Base-by-base conservation (phyloP, 2,329 filamentous ascomycete species). In the Nothopassalora personata region DNA sequence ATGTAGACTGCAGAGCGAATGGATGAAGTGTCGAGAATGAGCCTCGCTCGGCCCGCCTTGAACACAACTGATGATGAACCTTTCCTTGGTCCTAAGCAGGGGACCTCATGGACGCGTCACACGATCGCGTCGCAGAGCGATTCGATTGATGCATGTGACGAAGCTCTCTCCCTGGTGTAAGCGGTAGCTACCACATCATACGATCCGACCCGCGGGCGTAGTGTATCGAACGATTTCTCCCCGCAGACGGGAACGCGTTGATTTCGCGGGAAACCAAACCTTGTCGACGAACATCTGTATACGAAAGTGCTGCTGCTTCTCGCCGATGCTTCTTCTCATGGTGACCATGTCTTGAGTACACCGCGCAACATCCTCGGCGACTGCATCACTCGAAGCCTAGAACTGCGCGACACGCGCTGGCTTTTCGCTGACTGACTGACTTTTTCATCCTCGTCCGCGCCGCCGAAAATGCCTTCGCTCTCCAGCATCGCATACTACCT, bases 401-500 rank as follows among this genome's bases (percentile, higher is more conserved):
- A 3, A 15, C 28, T 30, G 18, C 31, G 45, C 51, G n/a, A 34
- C 51, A 4, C 23, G 19, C 13, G 51, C 43, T 47, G 47, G 50
- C 34, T 57, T 47, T 57, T 52, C 43, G n/a, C 49, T 31, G 39
- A 49, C 28, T 27, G 39, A 53, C 47, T 15, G 28, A 51, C 49
- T 49, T 46, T 53, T 43, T 18, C 46, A 49, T 28, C 36, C 30
- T 48, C 59, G 31, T 53, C 49, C 52, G 39, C 23, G 23, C 23
- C 23, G 23, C 49, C 60, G 8, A 68, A 60, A 54, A 73, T 73
- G 71, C 67, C 69, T 57, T 72, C 70, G n/a, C 58, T 64, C 65
- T 62, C 60, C 43, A 58, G 55, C 36, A 56, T 71, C 58, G 63
- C 66, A 11, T 74, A 75, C 67, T 74, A 74, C 62, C 63, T 68